phyloP scores from a whole-genome alignment of 1,284 basidiomycete genomes.

The Sporisorium scitamineum region DNA sequence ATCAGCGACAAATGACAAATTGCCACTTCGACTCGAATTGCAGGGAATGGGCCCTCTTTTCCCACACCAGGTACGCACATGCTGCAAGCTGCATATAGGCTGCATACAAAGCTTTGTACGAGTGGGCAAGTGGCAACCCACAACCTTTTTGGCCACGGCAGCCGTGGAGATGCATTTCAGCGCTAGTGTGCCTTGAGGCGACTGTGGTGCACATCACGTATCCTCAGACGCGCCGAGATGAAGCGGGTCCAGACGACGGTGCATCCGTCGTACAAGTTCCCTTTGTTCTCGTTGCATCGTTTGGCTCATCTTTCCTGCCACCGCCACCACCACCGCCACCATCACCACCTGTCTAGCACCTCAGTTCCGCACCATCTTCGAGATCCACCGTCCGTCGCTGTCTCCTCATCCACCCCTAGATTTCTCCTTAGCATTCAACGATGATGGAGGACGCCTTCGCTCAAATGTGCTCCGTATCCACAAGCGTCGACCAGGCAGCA shows the following conservation, averaged over 20 bases:
- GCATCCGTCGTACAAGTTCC: not conserved
- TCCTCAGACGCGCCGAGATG: not conserved
- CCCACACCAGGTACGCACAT: not conserved
- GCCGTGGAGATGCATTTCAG: no score
- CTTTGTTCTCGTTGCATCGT: not conserved
- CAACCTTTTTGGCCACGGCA: not conserved
- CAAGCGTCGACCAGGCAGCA: not conserved
- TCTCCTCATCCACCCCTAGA: not conserved
- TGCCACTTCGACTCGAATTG: not conserved
- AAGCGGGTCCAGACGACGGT: not conserved
- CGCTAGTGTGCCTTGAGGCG: no score
- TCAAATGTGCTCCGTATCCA: not conserved
- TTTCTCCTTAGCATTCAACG: not conserved
- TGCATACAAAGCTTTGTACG: not conserved
- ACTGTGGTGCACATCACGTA: no score
- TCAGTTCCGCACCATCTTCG: not conserved
- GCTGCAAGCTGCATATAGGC: conserved; percentile 8
- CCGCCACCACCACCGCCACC: not conserved
- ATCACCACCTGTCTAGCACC: not conserved
- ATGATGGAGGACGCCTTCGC: conserved; percentile 13
- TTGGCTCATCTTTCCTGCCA: not conserved
- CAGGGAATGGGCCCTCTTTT: not conserved
- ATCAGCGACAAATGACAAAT: not conserved
- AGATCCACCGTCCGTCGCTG: not conserved
- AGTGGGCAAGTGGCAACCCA: not conserved